phyloP scores from a whole-genome alignment of 768 basidiomycete genomes.

The Trametes villosa region DNA sequence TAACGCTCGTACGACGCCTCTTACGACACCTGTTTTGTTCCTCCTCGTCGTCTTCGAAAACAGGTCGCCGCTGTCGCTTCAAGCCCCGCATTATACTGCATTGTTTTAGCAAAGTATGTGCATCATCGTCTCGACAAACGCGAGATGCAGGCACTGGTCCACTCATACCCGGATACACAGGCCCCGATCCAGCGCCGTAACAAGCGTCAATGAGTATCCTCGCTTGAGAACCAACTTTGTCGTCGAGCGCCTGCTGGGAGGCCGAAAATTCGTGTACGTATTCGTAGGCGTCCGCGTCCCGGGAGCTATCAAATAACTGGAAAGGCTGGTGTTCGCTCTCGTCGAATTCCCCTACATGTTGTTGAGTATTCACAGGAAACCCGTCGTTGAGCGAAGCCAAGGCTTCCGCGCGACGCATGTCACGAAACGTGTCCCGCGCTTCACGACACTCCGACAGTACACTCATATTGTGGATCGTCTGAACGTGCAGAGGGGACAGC shows the following conservation, averaged over 20 bases:
- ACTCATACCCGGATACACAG: no score
- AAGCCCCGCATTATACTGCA: no score
- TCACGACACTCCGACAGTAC: neutral
- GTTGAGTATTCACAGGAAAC: neutral
- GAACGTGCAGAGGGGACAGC: neutral
- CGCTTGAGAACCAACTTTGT: neutral
- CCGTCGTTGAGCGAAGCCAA: neutral
- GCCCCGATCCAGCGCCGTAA: no score
- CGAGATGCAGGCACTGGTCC: no score
- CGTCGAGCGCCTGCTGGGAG: neutral
- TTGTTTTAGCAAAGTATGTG: no score
- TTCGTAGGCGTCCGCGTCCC: neutral
- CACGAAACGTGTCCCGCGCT: neutral
- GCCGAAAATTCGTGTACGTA: neutral
- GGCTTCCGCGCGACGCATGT: neutral
- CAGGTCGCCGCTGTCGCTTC: no score
- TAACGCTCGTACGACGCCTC: no score
- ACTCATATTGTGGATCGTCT: no score
- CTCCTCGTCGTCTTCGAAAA: no score
- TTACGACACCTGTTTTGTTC: no score
- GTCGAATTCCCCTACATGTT: neutral
- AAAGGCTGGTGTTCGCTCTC: neutral
- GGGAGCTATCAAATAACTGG: neutral
- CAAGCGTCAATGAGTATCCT: no score
- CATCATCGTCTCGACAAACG: no score